Evolutionary conservation across 345 rosid genomes (phyloP).

Genomic region (Citrus reticulata): DNA sequence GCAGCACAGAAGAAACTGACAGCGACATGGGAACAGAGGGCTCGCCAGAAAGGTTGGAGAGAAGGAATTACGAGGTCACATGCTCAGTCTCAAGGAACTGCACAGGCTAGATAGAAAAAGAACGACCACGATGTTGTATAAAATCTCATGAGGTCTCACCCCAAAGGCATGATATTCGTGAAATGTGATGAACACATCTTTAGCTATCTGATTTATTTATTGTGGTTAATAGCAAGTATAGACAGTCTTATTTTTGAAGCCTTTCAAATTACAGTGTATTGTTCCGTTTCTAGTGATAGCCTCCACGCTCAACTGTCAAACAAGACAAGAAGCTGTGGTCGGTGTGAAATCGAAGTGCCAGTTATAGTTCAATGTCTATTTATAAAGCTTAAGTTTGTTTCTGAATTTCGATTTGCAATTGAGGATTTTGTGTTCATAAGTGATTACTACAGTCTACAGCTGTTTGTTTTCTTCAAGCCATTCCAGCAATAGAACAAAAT

Average conservation of each 20-base stretch:
- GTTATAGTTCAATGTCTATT: not conserved
- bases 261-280: not conserved
- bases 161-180: conserved; percentile 5
- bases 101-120: conserved; percentile 34
- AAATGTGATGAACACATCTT: not conserved
- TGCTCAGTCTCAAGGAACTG: conserved; percentile 48
- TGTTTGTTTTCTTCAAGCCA: not conserved
- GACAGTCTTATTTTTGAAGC: not conserved
- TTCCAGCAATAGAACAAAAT: too few relatives aligned
- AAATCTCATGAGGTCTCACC: not conserved
- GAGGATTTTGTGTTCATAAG: not conserved
- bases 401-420: not conserved
- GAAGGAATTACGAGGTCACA: conserved; percentile 49
- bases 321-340: not conserved
- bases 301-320: not conserved
- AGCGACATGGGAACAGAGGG: conserved; percentile 72
- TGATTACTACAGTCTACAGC: not conserved
- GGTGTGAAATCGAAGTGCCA: not conserved
- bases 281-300: not conserved
- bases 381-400: not conserved
- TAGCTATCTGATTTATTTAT: conserved; percentile 3
- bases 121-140: not conserved
- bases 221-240: not conserved
- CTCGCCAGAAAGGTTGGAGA: conserved; percentile 87
- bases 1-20: conserved; percentile 73